Evolutionary conservation across 306 rosid genomes (phyloP).

Genomic region (Sesbania bispinosa): DNA sequence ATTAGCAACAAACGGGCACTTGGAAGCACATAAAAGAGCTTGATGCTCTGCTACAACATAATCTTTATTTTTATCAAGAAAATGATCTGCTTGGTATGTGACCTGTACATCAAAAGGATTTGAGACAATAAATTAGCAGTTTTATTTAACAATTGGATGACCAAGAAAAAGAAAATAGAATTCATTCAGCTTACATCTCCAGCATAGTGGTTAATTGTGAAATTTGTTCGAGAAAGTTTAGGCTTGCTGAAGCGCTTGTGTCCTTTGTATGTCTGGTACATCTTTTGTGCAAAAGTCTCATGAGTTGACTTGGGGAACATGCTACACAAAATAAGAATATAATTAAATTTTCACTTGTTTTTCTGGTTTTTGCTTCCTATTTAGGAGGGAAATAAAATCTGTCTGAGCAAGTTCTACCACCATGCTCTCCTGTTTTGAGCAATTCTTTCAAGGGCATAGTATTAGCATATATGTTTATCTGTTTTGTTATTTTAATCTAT

Average conservation of each 20-base stretch:
- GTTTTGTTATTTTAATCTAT: not conserved
- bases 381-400: not conserved
- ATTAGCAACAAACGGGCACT: conserved; percentile 66
- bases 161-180: not conserved
- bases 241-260: conserved; percentile 89
- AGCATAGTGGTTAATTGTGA: conserved; percentile 81
- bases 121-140: conserved; percentile 5
- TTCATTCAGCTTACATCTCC: conserved; percentile 66
- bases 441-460: not conserved
- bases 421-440: not conserved
- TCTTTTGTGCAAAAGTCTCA: conserved; percentile 86
- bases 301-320: conserved; percentile 93
- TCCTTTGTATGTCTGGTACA: conserved; percentile 83
- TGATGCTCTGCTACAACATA: conserved; percentile 92
- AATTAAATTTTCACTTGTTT: not conserved
- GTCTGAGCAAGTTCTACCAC: not conserved
- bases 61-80: conserved; percentile 87
- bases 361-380: not conserved
- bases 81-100: conserved; percentile 75
- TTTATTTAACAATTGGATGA: not conserved
- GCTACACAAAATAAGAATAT: conserved; percentile 42
- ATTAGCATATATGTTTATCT: not conserved
- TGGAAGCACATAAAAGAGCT: conserved; percentile 67
- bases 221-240: conserved; percentile 77
- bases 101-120: conserved; percentile 46